Conservation (phyloP, 73 alveolate species). For the Symbiodinium pilosum region DNA sequence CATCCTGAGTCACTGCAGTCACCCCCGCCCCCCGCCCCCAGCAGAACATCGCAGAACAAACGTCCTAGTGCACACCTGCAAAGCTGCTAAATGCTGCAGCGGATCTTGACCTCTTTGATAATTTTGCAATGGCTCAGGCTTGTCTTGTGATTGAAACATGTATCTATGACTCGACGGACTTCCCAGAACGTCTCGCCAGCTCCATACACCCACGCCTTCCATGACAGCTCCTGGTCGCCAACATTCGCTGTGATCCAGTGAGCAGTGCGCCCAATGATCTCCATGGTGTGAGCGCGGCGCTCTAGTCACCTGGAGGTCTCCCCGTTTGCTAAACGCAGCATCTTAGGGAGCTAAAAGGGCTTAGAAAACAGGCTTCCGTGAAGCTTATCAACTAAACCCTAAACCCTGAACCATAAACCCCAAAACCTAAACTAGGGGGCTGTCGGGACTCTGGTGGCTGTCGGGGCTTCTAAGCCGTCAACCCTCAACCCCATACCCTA, state of each 20-base stretch:
- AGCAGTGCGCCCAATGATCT: neutral
- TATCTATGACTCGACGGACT: neutral
- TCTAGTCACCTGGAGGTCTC: no score
- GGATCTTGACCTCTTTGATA: neutral
- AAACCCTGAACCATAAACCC: no score
- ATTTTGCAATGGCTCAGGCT: neutral
- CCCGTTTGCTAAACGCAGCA: no score
- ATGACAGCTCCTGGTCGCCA: neutral
- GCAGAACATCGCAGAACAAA: neutral
- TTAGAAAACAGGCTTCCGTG: no score
- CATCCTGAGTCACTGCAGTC: neutral
- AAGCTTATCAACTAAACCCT: no score
- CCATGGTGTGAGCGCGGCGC: neutral
- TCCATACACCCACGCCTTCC: neutral
- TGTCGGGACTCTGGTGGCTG: no score
- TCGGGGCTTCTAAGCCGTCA: no score
- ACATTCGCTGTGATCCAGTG: neutral
- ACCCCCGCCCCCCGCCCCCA: neutral
- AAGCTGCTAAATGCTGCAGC: neutral
- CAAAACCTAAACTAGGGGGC: no score
- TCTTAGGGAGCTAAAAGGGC: no score
- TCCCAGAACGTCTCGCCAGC: conserved; percentile 5
- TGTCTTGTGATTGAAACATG: neutral
- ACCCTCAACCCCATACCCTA: no score
- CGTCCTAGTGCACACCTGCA: neutral